Conservation (phyloP, 202 grass and related monocot genomes). For the Panicum hallii region DNA sequence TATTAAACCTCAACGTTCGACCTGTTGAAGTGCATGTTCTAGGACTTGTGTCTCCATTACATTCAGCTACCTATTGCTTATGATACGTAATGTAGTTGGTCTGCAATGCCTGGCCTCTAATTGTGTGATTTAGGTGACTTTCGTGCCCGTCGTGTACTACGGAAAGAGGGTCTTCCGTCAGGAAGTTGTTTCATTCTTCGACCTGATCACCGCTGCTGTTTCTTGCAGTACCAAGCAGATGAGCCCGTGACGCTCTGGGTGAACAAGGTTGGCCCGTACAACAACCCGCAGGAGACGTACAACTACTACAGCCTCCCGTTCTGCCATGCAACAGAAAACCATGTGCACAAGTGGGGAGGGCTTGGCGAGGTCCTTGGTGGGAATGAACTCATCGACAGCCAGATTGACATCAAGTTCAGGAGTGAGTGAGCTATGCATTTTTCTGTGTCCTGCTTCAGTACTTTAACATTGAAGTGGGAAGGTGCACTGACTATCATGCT, state of each 20-base stretch:
- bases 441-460: constrained; percentile 28
- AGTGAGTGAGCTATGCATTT: constrained; percentile 61
- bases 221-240: constrained; percentile 69
- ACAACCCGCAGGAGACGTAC: constrained; percentile 97
- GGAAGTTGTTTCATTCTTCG: neutral
- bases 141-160: neutral
- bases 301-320: constrained; percentile 97
- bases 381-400: constrained; percentile 94
- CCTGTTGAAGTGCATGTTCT: neutral
- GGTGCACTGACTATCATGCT: constrained; percentile 21
- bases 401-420: constrained; percentile 80
- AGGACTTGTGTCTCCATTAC: neutral
- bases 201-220: neutral
- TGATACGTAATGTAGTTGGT: neutral
- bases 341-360: constrained; percentile 88
- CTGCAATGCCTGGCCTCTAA: neutral
- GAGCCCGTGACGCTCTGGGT: constrained; percentile 88
- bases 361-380: constrained; percentile 92
- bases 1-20: neutral
- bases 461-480: constrained; percentile 27
- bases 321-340: constrained; percentile 84
- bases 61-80: neutral
- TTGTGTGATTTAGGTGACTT: neutral
- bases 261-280: constrained; percentile 97
- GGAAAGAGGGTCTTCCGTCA: neutral